A percentile compares a stretch with the other conserved stretches of the same genome.
Evolutionary conservation across 805 yeast species (phyloP).

Genomic region (Zygotorulaspora danielsina): DNA sequence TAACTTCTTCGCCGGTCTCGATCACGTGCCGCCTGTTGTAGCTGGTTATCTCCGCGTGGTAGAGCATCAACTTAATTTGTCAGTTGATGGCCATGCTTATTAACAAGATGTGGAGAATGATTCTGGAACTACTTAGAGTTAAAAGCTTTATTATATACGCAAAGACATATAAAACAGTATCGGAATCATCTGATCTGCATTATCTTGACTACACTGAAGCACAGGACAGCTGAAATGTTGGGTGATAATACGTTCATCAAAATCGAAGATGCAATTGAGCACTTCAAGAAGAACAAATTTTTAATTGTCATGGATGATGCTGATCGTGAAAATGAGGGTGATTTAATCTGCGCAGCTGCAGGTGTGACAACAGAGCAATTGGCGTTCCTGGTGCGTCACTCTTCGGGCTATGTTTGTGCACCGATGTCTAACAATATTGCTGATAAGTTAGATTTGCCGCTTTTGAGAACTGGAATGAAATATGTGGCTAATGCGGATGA

Average conservation of each 20-base stretch:
- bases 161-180: no score
- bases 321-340: slow-evolving; percentile 95
- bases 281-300: slow-evolving; percentile 46
- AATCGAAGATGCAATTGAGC: slow-evolving; percentile 31
- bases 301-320: slow-evolving; percentile 97
- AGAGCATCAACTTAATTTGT: no score
- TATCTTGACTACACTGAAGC: no score
- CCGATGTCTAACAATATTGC: slow-evolving; percentile 79
- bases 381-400: slow-evolving; percentile 88
- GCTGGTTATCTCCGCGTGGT: no score
- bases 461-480: slow-evolving; percentile 47
- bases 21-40: no score
- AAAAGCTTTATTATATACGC: no score
- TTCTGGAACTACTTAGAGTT: no score
- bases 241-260: slow-evolving; percentile 18
- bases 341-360: slow-evolving; percentile 89
- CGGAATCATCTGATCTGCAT: no score
- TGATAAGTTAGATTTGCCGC: slow-evolving; percentile 71
- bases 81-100: no score
- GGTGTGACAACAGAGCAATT: slow-evolving; percentile 72
- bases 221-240: no score
- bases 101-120: no score
- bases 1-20: no score
- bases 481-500: slow-evolving; percentile 47
- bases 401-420: slow-evolving; percentile 90